These are phyloP conservation scores for Tricladium varicosporioides DNA, from an alignment of 2,329 filamentous ascomycete genomes.

Conservation along the genomic window DNA sequence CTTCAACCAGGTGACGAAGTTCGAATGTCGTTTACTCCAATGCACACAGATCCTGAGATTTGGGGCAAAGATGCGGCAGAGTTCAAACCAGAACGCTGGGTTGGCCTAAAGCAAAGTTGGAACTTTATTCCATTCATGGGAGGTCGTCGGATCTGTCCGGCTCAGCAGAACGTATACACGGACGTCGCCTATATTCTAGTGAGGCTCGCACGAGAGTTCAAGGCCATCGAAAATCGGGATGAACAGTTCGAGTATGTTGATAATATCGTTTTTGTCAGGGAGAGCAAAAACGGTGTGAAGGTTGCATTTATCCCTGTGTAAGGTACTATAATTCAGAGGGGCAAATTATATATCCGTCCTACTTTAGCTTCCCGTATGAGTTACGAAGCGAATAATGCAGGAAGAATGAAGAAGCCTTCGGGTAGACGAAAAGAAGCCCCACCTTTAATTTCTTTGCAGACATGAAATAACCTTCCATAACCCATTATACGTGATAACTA, in stretches of 20 bases:
- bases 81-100: conserved; percentile 2
- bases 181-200: conserved; percentile 5
- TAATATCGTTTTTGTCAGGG: conserved; percentile 2
- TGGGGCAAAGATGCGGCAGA: neutral
- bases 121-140: conserved; percentile 7
- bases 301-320: conserved; percentile 1
- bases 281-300: conserved; percentile 3
- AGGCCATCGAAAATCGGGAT: neutral
- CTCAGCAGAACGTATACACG: conserved; percentile 3
- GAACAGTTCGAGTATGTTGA: conserved; percentile 1
- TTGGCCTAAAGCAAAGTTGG: conserved; percentile 1
- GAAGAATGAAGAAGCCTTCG: too few species aligned
- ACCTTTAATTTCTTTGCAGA: too few species aligned
- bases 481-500: too few species aligned
- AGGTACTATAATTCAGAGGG: neutral
- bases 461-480: too few species aligned
- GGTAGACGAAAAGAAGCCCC: too few species aligned
- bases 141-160: conserved; percentile 4
- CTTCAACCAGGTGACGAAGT: conserved; percentile 4
- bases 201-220: neutral
- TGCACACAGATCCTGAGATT: conserved; percentile 2
- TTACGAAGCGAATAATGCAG: too few species aligned
- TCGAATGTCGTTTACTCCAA: neutral
- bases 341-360: too few species aligned
- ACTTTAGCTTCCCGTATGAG: too few species aligned